These are phyloP conservation scores for Pisolithus thermaeus DNA, from an alignment of 1,284 basidiomycete genomes.

Conservation along the genomic window DNA sequence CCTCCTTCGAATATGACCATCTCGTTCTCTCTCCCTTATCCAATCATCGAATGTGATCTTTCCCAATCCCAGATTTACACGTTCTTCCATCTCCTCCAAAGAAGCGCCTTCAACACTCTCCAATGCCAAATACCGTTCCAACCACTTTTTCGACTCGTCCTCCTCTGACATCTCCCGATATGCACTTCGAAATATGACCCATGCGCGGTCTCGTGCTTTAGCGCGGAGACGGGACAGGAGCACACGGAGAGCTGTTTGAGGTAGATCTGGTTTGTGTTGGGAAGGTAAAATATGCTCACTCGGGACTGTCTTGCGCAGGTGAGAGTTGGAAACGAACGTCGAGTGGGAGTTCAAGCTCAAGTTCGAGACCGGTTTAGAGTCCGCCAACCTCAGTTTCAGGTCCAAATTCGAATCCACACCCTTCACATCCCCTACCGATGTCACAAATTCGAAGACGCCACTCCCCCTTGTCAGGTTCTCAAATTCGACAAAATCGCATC, in stretches of 20 bases:
- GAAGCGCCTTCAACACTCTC: conserved; percentile 19
- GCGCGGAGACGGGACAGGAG: conserved; percentile 43
- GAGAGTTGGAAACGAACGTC: background rate
- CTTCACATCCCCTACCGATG: no score
- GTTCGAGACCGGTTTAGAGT: no score
- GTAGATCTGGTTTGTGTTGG: conserved; percentile 22
- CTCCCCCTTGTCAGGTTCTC: conserved; percentile 36
- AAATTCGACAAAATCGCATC: conserved; percentile 47
- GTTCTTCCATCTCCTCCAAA: no score
- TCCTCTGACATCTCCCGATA: conserved; percentile 56
- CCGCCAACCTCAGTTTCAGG: no score
- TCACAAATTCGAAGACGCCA: conserved; percentile 11
- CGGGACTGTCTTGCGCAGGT: background rate
- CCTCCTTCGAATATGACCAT: conserved; percentile 47
- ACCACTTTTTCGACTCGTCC: conserved; percentile 43
- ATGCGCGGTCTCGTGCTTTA: conserved; percentile 48
- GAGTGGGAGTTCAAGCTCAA: conserved; percentile 11
- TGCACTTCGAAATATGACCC: conserved; percentile 54
- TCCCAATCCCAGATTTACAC: no score
- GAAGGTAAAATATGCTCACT: background rate
- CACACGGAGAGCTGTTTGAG: conserved; percentile 36
- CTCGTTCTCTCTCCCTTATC: conserved; percentile 37
- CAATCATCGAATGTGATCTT: conserved; percentile 33
- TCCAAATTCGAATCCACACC: no score
- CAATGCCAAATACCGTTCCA: conserved; percentile 39